Conservation (phyloP, 257 asterid species). For the Coffea eugenioides region DNA sequence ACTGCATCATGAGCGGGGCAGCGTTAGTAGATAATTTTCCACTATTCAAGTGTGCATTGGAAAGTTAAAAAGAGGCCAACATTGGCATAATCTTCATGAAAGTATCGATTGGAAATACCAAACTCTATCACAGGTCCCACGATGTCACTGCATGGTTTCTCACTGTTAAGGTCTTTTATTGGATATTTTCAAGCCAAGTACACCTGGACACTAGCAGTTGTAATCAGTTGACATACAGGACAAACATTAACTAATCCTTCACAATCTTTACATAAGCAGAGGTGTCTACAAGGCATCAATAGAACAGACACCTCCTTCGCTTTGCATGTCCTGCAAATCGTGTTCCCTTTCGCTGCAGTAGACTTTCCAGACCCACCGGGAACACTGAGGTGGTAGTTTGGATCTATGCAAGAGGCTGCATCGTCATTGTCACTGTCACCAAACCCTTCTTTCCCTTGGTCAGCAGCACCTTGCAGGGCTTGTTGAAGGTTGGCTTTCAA, state of each 20-base stretch:
- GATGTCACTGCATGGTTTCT: neutral
- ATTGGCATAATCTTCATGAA: neutral
- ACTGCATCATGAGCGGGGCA: neutral
- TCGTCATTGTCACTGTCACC: constrained; percentile 71
- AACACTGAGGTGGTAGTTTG: constrained; percentile 45
- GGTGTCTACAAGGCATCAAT: constrained; percentile 87
- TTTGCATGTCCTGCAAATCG: constrained; percentile 59
- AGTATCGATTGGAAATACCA: neutral
- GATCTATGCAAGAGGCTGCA: constrained; percentile 61
- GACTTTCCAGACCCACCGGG: constrained; percentile 33
- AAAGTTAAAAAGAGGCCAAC: neutral
- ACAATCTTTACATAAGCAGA: constrained; percentile 83
- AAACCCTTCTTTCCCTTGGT: constrained; percentile 55
- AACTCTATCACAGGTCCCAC: neutral
- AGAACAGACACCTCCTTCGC: constrained; percentile 58
- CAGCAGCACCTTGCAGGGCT: constrained; percentile 50
- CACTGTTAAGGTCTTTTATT: neutral
- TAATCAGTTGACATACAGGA: constrained; percentile 68
- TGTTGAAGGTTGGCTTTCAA: constrained; percentile 63
- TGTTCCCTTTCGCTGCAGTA: constrained; percentile 20
- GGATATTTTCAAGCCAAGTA: constrained; percentile 48
- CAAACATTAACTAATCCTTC: constrained; percentile 60
- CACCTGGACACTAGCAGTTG: constrained; percentile 64
- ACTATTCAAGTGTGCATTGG: no score
- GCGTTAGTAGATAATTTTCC: neutral